Evolutionary conservation across 306 rosid genomes (phyloP), one percentile per base, ranked within the genome.

Genomic region (Phaseolus lunatus): DNA sequence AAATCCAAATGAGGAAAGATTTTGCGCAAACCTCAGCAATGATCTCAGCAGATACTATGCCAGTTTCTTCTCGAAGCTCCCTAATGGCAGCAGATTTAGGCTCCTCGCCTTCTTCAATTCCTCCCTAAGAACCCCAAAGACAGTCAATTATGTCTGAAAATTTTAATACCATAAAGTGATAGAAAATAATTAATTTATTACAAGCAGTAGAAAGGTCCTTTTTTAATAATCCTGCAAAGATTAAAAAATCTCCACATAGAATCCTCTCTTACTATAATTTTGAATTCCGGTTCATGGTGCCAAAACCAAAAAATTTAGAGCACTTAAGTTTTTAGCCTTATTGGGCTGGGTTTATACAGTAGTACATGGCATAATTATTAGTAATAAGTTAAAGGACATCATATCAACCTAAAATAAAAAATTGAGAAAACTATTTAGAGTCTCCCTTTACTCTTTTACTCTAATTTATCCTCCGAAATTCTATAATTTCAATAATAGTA

Each of bases 51-150:
- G 97, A 89, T 19, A 85, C 92, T 41, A 95, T 83, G 61, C 98
- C 98, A 3, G 98, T 95, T 85, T 95, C 98, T 88, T 92, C 96
- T 85, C 77, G 88, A 39, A 95, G 90, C 86, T 92, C 97, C 84
- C 98, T 83, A 37, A 90, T 75, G 45, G 98, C 98, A 26, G 98
- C 97, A 24, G 77, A 86, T 87, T 88, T 90, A 6, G 97, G 97
- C 44, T 95, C 97, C 77, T 95, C 98, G 23, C 97, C 97, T 20
- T 95, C 98, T 81, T 95, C 98, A 72, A 95, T 92, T 14, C 91
- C 97, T 2, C 98, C 98, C 98, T 95, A 75, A 49, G 39, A 87
- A 81, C 27, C 63, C 59, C 68, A 68, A 14, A 70, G 22, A 48
- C 11, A 41, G 58, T 15, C 13, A 72, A 64, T 80, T 56, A 62